Evolutionary conservation across 495 filamentous ascomycete species (phyloP).

Genomic region (Aspergillus bertholletiae): DNA sequence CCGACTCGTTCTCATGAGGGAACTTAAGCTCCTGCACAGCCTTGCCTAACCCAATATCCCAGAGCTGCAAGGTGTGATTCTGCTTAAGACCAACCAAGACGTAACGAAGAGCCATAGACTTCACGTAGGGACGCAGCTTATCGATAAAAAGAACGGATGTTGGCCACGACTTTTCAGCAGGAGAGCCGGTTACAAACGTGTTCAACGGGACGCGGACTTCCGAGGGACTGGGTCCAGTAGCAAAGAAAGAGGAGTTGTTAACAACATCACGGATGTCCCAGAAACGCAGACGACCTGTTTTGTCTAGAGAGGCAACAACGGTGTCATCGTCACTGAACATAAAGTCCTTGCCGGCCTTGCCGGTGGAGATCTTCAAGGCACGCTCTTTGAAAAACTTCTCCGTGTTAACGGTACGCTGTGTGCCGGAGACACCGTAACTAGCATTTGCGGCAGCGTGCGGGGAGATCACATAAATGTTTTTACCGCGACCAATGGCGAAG

Average conservation of each 20-base stretch:
- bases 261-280: slow-evolving; percentile 88
- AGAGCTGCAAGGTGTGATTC: slow-evolving; percentile 97
- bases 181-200: slow-evolving; percentile 72
- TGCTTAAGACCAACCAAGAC: slow-evolving; percentile 97
- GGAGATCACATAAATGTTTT: slow-evolving; percentile 89
- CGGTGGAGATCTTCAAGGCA: slow-evolving; percentile 86
- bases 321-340: slow-evolving; percentile 95
- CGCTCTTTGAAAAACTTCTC: slow-evolving; percentile 84
- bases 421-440: slow-evolving; percentile 65
- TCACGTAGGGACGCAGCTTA: slow-evolving; percentile 85
- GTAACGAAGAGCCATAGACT: slow-evolving; percentile 82
- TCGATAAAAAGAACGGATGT: slow-evolving; percentile 95
- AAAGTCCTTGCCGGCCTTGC: slow-evolving; percentile 98
- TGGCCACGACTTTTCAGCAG: slow-evolving; percentile 86
- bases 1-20: slow-evolving; percentile 93
- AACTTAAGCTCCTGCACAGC: slow-evolving; percentile 96
- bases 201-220: slow-evolving; percentile 76
- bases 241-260: slow-evolving; percentile 52
- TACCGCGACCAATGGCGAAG: slow-evolving; percentile 93
- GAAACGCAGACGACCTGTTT: slow-evolving; percentile 90
- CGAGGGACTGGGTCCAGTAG: slow-evolving; percentile 50
- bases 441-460: slow-evolving; percentile 70
- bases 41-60: slow-evolving; percentile 94
- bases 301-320: slow-evolving; percentile 91
- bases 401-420: slow-evolving; percentile 70